Evolutionary conservation across 2,329 filamentous ascomycete genomes (phyloP).

Genomic region (Phaeophleospora eucalypticola): DNA sequence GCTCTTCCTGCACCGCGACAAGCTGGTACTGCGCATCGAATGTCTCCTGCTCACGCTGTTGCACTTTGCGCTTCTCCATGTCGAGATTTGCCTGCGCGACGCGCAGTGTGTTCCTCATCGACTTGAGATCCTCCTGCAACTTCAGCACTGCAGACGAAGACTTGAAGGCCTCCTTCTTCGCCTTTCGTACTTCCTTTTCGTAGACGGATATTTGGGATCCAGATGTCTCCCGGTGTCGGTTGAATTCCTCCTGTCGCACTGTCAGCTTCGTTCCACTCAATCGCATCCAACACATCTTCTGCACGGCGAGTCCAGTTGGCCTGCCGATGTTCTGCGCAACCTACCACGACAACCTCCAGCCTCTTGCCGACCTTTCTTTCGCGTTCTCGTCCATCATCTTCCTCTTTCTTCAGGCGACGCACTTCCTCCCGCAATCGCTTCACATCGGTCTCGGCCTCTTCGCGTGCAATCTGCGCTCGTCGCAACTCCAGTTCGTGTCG

Average conservation of each 20-base stretch:
- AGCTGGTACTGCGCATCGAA: constrained; percentile 64
- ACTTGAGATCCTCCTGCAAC: constrained; percentile 69
- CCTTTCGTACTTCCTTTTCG: constrained; percentile 69
- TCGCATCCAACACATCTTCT: background rate
- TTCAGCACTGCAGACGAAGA: constrained; percentile 66
- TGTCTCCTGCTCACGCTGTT: constrained; percentile 63
- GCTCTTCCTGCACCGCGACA: constrained; percentile 61
- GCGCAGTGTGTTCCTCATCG: constrained; percentile 53
- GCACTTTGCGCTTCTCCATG: constrained; percentile 59
- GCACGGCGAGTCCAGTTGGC: no score
- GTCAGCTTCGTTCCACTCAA: constrained; percentile 14
- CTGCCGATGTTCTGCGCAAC: no score
- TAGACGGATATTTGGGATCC: constrained; percentile 46
- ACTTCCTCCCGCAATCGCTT: constrained; percentile 60
- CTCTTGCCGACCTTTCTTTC: constrained; percentile 64
- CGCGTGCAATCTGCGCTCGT: constrained; percentile 44
- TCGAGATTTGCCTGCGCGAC: constrained; percentile 57
- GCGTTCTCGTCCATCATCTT: constrained; percentile 62
- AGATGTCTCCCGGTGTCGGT: constrained; percentile 61
- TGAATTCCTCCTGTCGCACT: constrained; percentile 60
- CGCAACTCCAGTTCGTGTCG: constrained; percentile 42
- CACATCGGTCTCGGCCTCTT: constrained; percentile 68
- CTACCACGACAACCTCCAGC: constrained; percentile 65
- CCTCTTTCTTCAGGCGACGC: constrained; percentile 51
- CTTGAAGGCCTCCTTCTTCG: constrained; percentile 70